Evolutionary conservation across 1,284 basidiomycete genomes (phyloP), one percentile per base, ranked within the genome.

Genomic region (Thecaphora frezii): DNA sequence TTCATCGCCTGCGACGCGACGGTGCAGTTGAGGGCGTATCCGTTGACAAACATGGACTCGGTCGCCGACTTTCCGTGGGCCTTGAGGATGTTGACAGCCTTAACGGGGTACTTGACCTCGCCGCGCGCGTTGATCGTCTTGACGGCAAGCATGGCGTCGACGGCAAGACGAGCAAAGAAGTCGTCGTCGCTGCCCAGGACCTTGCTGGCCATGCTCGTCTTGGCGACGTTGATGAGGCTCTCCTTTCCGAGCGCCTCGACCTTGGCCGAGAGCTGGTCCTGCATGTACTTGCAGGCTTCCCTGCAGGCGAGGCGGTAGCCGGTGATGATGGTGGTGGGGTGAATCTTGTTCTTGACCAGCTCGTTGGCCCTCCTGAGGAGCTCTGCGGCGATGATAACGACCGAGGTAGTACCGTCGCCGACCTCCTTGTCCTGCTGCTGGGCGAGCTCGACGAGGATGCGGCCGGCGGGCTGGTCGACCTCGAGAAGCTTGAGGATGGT

Each of bases 401-500:
- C 96, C 13, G 93, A 97, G 1, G 96, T 99, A 9, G 96, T 99
- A 14, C 96, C 96, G 82, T 99, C 96, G 43, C 96, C 96, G 28
- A 99, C 96, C 82, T 99, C 96, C 80, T 94, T 97, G 81, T 99
- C 96, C 81, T 98, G 94, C 80, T 98, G 97, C 82, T 97, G 93
- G 1, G 96, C 93, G 42, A 99, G 88, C 81, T 97, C 93, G 48
- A 98, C 94, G 66, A 99, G 91, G 63, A 98, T 94, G 61, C 91
- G 88, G 30, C 83, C 93, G 7, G 94, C 92, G 41, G 94, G 93
- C 78, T 97, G 92, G 70, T 93, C 78, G 48, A 97, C 93, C 41
- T 91, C 88, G 43, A 97, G 83, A 22, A 98, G 85, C 33, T 90
- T 88, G 41, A 98, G 86, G 71, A 99, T 99, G 28, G 96, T 98